phyloP scores from a whole-genome alignment of 768 basidiomycete species.

The Lactifluus hygrophoroides region DNA sequence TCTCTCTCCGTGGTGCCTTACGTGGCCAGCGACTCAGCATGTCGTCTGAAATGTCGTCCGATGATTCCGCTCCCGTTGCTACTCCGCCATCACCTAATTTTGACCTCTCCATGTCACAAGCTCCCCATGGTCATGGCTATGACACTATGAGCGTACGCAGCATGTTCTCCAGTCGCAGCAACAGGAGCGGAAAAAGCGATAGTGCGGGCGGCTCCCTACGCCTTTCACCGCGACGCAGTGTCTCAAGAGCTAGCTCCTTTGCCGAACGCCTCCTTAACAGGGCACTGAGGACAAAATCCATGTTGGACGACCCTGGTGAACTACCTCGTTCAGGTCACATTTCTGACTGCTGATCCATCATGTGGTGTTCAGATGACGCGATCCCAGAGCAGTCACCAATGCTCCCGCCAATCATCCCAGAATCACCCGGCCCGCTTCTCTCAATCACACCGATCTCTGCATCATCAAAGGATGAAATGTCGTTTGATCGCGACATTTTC shows the following conservation, averaged over 20 bases:
- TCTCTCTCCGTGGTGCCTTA: constrained; percentile 36
- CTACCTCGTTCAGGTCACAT: not conserved
- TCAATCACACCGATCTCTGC: constrained; percentile 30
- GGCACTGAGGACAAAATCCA: constrained; percentile 17
- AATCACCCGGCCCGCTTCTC: constrained; percentile 31
- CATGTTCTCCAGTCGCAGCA: constrained; percentile 17
- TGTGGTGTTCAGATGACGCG: constrained; percentile 1
- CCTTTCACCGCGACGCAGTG: constrained; percentile 18
- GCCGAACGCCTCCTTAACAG: constrained; percentile 18
- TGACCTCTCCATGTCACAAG: constrained; percentile 18
- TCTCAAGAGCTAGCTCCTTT: constrained; percentile 20
- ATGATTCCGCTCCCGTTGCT: constrained; percentile 53
- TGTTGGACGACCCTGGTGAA: constrained; percentile 18
- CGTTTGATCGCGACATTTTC: constrained; percentile 49
- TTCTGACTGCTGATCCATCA: not conserved
- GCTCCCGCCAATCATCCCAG: constrained; percentile 24
- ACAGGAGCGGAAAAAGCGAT: constrained; percentile 15
- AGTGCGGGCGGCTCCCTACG: constrained; percentile 10
- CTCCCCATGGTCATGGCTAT: constrained; percentile 11
- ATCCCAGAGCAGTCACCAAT: constrained; percentile 12
- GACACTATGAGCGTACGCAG: constrained; percentile 24
- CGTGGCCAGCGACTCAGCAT: constrained; percentile 47
- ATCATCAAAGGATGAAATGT: constrained; percentile 34
- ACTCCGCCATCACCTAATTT: constrained; percentile 44
- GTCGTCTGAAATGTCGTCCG: constrained; percentile 56